These are phyloP conservation scores for Grigorovia yakushimaensis DNA, from an alignment of 805 yeast species.

Conservation along the genomic window DNA sequence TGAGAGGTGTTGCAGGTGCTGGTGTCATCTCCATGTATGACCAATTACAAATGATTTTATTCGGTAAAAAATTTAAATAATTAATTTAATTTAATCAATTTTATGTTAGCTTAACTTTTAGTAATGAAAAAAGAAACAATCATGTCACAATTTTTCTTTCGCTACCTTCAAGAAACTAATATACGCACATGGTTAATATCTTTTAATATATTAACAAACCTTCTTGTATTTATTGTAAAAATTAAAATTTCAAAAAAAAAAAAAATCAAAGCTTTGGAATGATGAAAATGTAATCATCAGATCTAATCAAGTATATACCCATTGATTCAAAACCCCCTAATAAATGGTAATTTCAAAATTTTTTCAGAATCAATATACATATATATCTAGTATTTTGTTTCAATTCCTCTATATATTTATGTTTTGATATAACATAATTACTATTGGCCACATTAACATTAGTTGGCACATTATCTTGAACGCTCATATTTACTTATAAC, in stretches of 20 bases:
- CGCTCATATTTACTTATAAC: too few species aligned
- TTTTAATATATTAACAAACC: too few species aligned
- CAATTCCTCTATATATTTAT: too few species aligned
- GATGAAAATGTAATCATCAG: neutral
- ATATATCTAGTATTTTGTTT: too few species aligned
- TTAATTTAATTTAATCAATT: neutral
- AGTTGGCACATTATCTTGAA: too few species aligned
- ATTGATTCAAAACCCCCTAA: neutral
- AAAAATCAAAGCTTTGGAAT: neutral
- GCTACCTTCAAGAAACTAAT: neutral
- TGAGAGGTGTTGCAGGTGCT: constrained; percentile 99
- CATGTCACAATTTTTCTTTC: neutral
- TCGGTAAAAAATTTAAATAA: constrained; percentile 90
- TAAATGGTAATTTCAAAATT: too few species aligned
- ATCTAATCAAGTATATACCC: constrained; percentile 42
- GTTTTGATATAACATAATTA: too few species aligned
- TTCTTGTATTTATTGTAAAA: neutral
- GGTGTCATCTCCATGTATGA: constrained; percentile 98
- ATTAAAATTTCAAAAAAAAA: too few species aligned
- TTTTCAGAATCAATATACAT: neutral
- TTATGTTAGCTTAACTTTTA: neutral
- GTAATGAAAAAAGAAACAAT: neutral
- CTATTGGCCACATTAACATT: too few species aligned
- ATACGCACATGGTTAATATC: neutral
- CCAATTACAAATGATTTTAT: constrained; percentile 87